Percentiles rank a stretch among this genome's conserved stretches.
Conservation (phyloP, 2,329 filamentous ascomycete genomes). For the Diaporthe capsici region DNA sequence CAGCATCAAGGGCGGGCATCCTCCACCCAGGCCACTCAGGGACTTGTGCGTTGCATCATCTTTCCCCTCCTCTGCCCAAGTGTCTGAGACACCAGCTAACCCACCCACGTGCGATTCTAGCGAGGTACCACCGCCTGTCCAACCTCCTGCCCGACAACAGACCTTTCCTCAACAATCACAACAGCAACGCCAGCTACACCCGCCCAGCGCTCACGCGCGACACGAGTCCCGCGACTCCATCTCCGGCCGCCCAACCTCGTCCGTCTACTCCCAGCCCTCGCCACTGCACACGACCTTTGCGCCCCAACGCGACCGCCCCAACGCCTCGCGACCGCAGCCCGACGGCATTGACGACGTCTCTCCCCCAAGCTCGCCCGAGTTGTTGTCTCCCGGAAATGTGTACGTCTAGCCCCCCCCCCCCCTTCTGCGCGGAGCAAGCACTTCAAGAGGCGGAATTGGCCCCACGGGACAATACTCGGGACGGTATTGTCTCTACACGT, state of each 20-base stretch:
- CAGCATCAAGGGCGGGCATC: slow-evolving; percentile 34
- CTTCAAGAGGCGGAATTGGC: not conserved
- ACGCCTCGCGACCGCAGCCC: slow-evolving; percentile 40
- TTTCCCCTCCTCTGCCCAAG: not conserved
- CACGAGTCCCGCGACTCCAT: slow-evolving; percentile 30
- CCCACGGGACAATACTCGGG: not conserved
- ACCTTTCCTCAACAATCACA: slow-evolving; percentile 15
- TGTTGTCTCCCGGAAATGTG: slow-evolving; percentile 53
- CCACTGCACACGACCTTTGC: slow-evolving; percentile 54
- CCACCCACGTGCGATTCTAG: slow-evolving; percentile 12
- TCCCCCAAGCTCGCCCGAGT: slow-evolving; percentile 71
- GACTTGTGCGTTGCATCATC: slow-evolving; percentile 35
- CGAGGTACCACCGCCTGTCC: slow-evolving; percentile 23
- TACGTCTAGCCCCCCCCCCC: slow-evolving; percentile 53
- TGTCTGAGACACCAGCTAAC: slow-evolving; percentile 19
- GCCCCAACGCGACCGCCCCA: slow-evolving; percentile 39
- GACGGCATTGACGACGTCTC: slow-evolving; percentile 58
- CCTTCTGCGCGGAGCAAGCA: not conserved
- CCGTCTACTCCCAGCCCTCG: slow-evolving; percentile 72
- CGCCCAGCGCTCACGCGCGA: slow-evolving; percentile 12
- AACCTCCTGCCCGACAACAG: slow-evolving; percentile 35
- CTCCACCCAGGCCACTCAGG: slow-evolving; percentile 33
- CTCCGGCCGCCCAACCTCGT: slow-evolving; percentile 65
- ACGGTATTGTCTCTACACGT: not conserved
- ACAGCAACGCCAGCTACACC: slow-evolving; percentile 10